Percentiles rank a stretch among this genome's conserved stretches.
phyloP scores from a whole-genome alignment of 371 early-diverging fungal genomes.

The Ordospora pajunii region DNA sequence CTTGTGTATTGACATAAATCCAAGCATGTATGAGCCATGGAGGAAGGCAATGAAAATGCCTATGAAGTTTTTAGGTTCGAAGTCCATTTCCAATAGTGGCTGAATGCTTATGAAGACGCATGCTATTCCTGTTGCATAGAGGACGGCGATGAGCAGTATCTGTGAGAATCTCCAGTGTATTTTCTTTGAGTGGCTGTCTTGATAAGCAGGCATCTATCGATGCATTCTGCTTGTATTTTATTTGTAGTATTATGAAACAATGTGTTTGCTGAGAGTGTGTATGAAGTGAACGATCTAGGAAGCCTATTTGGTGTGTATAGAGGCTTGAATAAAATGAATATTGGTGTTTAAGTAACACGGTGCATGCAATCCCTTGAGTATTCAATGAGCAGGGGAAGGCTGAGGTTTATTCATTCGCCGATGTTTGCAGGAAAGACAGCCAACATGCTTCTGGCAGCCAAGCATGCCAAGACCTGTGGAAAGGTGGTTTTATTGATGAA shows the following conservation, averaged over 20 bases:
- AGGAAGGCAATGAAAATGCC: conserved; percentile 37
- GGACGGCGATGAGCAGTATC: conserved; percentile 11
- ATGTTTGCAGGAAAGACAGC: conserved; percentile 37
- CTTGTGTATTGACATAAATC: conserved; percentile 32
- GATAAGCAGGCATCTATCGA: background rate
- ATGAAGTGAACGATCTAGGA: too few relatives aligned
- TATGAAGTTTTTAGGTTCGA: conserved; percentile 35
- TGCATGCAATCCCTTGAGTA: too few relatives aligned
- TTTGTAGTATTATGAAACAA: too few relatives aligned
- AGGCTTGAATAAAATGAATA: too few relatives aligned
- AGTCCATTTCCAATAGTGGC: conserved; percentile 38
- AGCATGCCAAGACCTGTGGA: conserved; percentile 8
- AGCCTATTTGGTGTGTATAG: too few relatives aligned
- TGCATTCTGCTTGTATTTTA: too few relatives aligned
- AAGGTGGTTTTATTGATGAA: conserved; percentile 15
- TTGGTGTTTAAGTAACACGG: too few relatives aligned
- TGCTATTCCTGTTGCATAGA: conserved; percentile 6
- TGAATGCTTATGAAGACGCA: conserved; percentile 37
- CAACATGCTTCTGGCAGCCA: conserved; percentile 25
- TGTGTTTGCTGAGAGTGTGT: too few relatives aligned
- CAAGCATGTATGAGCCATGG: conserved; percentile 40
- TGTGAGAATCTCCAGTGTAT: conserved; percentile 28
- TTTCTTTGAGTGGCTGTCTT: background rate
- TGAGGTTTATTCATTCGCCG: conserved; percentile 27
- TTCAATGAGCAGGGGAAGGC: background rate